These are phyloP conservation scores for Coemansia sp. DNA, from an alignment of 192 early-diverging fungal species.

Conservation along the genomic window DNA sequence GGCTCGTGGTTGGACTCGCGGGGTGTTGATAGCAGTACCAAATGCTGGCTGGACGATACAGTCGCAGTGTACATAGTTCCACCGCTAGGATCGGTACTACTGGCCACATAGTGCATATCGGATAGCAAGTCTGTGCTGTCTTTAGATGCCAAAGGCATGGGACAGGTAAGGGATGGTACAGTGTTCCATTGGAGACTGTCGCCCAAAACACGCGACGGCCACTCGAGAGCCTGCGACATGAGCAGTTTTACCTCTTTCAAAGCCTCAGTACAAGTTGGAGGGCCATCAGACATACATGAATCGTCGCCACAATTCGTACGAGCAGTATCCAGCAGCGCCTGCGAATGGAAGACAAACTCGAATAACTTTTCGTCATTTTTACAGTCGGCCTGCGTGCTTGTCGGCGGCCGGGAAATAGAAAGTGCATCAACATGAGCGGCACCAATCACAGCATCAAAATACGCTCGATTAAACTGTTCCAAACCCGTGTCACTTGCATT, in stretches of 20 bases:
- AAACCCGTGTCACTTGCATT: not conserved
- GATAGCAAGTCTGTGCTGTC: not conserved
- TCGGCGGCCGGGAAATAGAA: not conserved
- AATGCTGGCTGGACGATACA: not conserved
- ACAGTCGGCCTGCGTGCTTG: not conserved
- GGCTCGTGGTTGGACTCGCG: not conserved
- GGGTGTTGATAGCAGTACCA: not conserved
- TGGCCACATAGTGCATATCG: constrained; percentile 13
- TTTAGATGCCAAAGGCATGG: not conserved
- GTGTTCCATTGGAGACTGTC: constrained; percentile 21
- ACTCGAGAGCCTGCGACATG: constrained; percentile 20
- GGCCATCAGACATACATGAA: not conserved
- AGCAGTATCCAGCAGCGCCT: not conserved
- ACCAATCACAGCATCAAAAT: constrained; percentile 25
- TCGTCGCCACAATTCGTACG: too few species aligned
- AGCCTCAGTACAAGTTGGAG: constrained; percentile 24
- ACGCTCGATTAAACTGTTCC: not conserved
- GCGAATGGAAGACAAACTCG: constrained; percentile 31
- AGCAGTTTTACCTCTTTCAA: constrained; percentile 11
- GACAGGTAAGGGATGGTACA: not conserved
- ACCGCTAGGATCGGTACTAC: not conserved
- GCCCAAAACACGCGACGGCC: constrained; percentile 41
- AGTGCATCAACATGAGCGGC: constrained; percentile 6
- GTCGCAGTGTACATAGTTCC: constrained; percentile 2
- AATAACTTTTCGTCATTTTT: not conserved